Percentiles rank a stretch among this genome's conserved stretches.
These are phyloP conservation scores for Cymbopogon flexuosus DNA, from an alignment of 202 grass and related monocot genomes.

Conservation along the genomic window DNA sequence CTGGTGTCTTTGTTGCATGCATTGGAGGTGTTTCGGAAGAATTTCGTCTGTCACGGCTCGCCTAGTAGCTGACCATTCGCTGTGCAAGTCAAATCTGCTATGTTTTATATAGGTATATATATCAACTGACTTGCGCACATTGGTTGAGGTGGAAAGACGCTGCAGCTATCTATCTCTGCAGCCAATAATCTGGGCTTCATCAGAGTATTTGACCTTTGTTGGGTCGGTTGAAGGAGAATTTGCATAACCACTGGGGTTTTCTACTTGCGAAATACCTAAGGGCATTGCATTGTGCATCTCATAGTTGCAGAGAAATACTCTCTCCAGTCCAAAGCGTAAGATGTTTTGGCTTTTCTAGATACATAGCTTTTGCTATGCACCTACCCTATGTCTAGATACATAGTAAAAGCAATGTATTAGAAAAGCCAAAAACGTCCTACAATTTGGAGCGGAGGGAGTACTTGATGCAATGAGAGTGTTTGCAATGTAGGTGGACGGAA, in stretches of 20 bases:
- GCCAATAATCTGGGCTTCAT: not conserved
- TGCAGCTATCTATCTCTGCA: not conserved
- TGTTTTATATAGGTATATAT: not conserved
- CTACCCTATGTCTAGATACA: not conserved
- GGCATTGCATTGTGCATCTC: not conserved
- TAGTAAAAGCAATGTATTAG: not conserved
- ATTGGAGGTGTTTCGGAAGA: not conserved
- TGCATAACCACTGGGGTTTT: not conserved
- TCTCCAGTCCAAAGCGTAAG: too few species aligned
- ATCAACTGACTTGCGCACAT: not conserved
- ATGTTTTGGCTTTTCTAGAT: too few species aligned
- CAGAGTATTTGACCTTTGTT: not conserved
- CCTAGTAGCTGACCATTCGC: not conserved
- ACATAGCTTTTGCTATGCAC: too few species aligned
- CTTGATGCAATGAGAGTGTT: not conserved
- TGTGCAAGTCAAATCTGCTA: not conserved
- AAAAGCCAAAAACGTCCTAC: not conserved
- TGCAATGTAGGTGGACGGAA: not conserved
- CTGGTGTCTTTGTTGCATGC: not conserved
- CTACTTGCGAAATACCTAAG: not conserved
- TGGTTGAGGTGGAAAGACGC: not conserved
- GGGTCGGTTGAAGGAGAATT: not conserved
- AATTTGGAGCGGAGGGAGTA: not conserved
- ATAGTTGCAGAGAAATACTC: not conserved
- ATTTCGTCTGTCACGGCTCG: not conserved